Evolutionary conservation across 345 rosid species (phyloP), one percentile per base, ranked within the genome.

Genomic region (Balakata baccata): DNA sequence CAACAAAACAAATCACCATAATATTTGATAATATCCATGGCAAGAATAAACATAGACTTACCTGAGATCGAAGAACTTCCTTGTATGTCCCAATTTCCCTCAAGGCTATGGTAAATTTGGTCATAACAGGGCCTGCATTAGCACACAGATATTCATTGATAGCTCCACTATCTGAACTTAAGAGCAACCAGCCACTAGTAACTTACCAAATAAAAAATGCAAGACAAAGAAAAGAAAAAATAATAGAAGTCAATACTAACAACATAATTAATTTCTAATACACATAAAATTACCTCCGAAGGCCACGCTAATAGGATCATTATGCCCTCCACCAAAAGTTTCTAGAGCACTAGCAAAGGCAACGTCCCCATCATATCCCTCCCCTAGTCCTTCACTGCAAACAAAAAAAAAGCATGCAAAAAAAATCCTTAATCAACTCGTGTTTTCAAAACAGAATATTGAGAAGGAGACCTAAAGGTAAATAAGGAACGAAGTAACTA

Each of bases 51-150:
- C 10, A 75, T 53, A 39, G 57, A 76, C 8, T 68, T 74, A 93
- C 99, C 97, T 93, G 97, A 49, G 99, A 91, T 38, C 99, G 92
- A 79, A 96, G 96, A 77, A 96, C 92, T 83, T 96, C 99, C 77
- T 93, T 96, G 84, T 93, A 93, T 34, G 98, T 96, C 64, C 98
- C 99, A 77, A 96, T 93, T 82, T 96, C 99, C 82, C 99, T 89
- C 86, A 96, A 80, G 6, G 99, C 99, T 82, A 96, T 93, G 38
- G 99, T 96, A 80, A 93, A 96, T 83, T 96, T 96, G 66, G 97
- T 96, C 98, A 96, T 96, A 60, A 96, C 99, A 71, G 99, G 98
- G 58, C 99, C 99, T 95, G 76, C 8, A 66, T 38, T 37, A 82
- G 62, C 11, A 65, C 81, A 78, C 34, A 77, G 64, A 68, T 57